Percentiles rank a stretch among this genome's conserved stretches.
Evolutionary conservation across 2,329 filamentous ascomycete genomes (phyloP).

Genomic region (Botryotinia convoluta): DNA sequence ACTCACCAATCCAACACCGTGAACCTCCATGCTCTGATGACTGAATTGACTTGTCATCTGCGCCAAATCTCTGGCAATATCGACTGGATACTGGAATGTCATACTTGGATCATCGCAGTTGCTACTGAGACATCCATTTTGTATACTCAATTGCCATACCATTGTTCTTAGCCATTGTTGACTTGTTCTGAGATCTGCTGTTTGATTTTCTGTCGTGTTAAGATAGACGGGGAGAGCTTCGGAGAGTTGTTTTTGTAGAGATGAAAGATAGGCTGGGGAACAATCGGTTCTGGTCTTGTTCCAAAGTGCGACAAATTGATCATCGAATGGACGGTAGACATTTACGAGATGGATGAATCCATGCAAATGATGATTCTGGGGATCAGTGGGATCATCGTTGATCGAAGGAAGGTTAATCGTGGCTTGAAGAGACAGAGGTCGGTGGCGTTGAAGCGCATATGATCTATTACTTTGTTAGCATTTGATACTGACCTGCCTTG

Average conservation of each 20-base stretch:
- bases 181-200: constrained; percentile 55
- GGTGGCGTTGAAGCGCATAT: constrained; percentile 68
- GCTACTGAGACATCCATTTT: constrained; percentile 51
- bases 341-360: constrained; percentile 60
- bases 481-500: neutral
- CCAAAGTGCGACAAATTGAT: constrained; percentile 62
- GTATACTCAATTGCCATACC: constrained; percentile 60
- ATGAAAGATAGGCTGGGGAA: constrained; percentile 53
- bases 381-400: constrained; percentile 58
- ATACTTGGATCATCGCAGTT: constrained; percentile 51
- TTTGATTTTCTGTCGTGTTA: constrained; percentile 50
- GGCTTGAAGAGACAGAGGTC: constrained; percentile 67
- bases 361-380: constrained; percentile 51
- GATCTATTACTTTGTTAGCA: constrained; percentile 45
- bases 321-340: constrained; percentile 65
- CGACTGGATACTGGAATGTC: constrained; percentile 61
- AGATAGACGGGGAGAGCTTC: constrained; percentile 54
- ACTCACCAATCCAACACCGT: constrained; percentile 70
- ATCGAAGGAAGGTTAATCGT: constrained; percentile 64
- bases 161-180: constrained; percentile 66
- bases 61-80: constrained; percentile 60
- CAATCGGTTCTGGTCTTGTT: constrained; percentile 61
- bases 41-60: constrained; percentile 70
- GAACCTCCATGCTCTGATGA: constrained; percentile 68
- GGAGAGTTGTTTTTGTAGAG: constrained; percentile 61